phyloP scores from a whole-genome alignment of 1,139 yeast genomes.

The Debaryomyces sp. region DNA sequence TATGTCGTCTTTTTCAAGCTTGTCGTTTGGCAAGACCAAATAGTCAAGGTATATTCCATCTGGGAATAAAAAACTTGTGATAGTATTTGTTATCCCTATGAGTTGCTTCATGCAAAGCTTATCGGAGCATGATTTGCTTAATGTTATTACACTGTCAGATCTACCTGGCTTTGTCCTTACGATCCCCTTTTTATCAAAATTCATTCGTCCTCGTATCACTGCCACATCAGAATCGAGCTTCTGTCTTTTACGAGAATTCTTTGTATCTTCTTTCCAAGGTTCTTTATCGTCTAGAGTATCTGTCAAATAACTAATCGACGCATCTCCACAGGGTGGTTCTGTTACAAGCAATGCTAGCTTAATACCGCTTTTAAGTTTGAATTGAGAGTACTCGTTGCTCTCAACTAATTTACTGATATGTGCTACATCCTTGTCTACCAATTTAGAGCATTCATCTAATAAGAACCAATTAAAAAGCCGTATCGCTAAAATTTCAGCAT shows the following conservation, averaged over 20 bases:
- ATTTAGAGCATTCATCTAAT: conserved; percentile 26
- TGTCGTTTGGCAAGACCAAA: conserved; percentile 53
- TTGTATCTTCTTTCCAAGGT: conserved; percentile 20
- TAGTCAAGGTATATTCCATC: conserved; percentile 48
- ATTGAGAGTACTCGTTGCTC: conserved; percentile 15
- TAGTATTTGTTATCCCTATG: conserved; percentile 58
- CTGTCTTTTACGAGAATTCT: conserved; percentile 12
- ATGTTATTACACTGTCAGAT: conserved; percentile 66
- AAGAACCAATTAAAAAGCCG: conserved; percentile 63
- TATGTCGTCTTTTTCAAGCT: conserved; percentile 37
- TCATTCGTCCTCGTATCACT: conserved; percentile 62
- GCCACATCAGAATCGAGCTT: conserved; percentile 2
- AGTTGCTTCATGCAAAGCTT: conserved; percentile 69
- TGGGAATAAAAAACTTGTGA: conserved; percentile 44
- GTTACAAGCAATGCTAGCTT: conserved; percentile 66
- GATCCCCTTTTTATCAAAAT: conserved; percentile 57
- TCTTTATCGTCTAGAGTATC: conserved; percentile 19
- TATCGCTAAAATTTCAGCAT: conserved; percentile 80
- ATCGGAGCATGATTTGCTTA: conserved; percentile 88
- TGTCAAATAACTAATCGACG: conserved; percentile 53
- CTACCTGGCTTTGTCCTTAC: conserved; percentile 94
- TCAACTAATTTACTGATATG: conserved; percentile 12
- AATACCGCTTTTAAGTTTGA: conserved; percentile 32
- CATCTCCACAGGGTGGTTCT: conserved; percentile 93
- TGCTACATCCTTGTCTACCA: conserved; percentile 9